These are phyloP conservation scores for Raffaelea albimanens DNA, from an alignment of 2,329 filamentous ascomycete genomes.

Conservation along the genomic window DNA sequence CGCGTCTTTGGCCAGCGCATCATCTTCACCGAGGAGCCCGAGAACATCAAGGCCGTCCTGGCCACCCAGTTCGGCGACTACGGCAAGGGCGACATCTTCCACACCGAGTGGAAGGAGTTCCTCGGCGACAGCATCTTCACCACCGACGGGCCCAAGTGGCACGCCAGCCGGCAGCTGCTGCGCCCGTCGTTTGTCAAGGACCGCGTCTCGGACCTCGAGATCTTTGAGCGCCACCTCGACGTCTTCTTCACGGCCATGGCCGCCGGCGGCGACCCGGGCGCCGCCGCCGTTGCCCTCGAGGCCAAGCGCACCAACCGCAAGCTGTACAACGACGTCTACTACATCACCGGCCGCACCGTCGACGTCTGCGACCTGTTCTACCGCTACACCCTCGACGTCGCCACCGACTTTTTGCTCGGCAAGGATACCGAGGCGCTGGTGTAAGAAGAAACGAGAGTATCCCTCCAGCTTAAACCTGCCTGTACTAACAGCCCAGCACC, in stretches of 20 bases:
- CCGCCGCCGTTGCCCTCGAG: slow-evolving; percentile 46
- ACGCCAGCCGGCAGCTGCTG: slow-evolving; percentile 69
- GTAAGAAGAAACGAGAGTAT: no score
- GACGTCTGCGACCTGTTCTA: slow-evolving; percentile 74
- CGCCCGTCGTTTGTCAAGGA: slow-evolving; percentile 82
- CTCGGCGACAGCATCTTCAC: slow-evolving; percentile 70
- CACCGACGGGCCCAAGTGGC: slow-evolving; percentile 73
- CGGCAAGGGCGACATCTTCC: slow-evolving; percentile 71
- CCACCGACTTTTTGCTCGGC: slow-evolving; percentile 80
- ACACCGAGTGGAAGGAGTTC: slow-evolving; percentile 65
- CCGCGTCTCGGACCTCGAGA: slow-evolving; percentile 70
- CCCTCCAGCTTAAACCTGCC: background rate
- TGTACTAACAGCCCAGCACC: slow-evolving; percentile 26
- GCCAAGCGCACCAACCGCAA: slow-evolving; percentile 43
- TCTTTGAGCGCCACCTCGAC: slow-evolving; percentile 71
- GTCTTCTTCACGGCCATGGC: slow-evolving; percentile 61
- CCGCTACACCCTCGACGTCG: slow-evolving; percentile 74
- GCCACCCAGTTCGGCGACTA: slow-evolving; percentile 79
- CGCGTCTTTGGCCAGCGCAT: slow-evolving; percentile 46
- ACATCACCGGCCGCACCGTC: slow-evolving; percentile 51
- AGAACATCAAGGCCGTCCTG: slow-evolving; percentile 88
- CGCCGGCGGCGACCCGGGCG: slow-evolving; percentile 45
- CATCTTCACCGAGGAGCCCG: slow-evolving; percentile 70
- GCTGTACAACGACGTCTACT: background rate
- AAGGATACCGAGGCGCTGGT: slow-evolving; percentile 57